phyloP scores from a whole-genome alignment of 257 asterid genomes.

The Capsicum chinense region DNA sequence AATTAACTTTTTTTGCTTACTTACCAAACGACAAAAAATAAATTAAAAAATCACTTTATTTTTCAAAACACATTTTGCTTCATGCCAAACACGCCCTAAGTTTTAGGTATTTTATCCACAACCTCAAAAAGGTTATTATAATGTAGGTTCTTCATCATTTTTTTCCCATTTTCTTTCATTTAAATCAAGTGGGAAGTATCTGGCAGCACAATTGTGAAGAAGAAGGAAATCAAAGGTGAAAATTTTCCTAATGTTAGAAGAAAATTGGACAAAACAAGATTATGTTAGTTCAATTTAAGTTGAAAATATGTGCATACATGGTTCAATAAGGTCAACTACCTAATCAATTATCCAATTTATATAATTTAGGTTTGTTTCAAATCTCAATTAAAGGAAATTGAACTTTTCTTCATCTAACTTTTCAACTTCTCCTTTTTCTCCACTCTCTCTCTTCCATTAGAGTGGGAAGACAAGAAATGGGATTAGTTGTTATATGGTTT shows the following conservation, averaged over 20 bases:
- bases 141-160: neutral
- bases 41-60: too few species aligned
- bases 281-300: neutral
- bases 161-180: neutral
- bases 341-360: slow-evolving; percentile 5
- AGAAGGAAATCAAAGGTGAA: neutral
- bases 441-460: neutral
- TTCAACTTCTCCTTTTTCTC: neutral
- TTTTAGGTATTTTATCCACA: neutral
- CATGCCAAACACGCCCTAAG: too few species aligned
- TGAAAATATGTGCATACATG: neutral
- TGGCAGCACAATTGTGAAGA: slow-evolving; percentile 1
- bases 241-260: neutral
- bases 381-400: slow-evolving; percentile 2
- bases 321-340: slow-evolving; percentile 30
- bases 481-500: neutral
- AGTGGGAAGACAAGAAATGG: neutral
- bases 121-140: neutral
- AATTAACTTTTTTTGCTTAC: too few species aligned
- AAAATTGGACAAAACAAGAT: neutral
- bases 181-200: neutral
- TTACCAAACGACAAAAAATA: too few species aligned
- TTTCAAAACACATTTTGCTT: too few species aligned
- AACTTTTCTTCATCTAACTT: neutral
- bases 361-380: slow-evolving; percentile 3